Evolutionary conservation across 768 basidiomycete genomes (phyloP), one percentile per base, ranked within the genome.

Genomic region (Mycena filopes): DNA sequence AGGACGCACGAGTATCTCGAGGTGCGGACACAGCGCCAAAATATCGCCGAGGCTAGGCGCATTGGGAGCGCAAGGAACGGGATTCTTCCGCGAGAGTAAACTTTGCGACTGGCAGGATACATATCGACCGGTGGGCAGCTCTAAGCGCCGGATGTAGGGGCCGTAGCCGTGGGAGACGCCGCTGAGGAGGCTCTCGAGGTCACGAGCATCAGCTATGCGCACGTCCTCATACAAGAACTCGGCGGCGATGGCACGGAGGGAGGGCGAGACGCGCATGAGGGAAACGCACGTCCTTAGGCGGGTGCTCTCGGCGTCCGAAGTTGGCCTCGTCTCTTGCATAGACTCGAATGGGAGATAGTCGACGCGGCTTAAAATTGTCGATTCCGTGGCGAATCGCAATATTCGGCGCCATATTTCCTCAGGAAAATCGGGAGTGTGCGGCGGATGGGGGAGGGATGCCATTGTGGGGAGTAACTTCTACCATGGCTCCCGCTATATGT

Each of bases 161-260:
- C 66, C 66, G 28, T 40, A 51, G 4, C 60, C 66, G 16, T 50
- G 49, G 7, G 48, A 33, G 29, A 67, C n/a, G 36, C 55, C 60
- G 55, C 11, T 2, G 4, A 62, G 42, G n/a, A 67, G 40, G 46
- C 36, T 67, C 26, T 43, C 49, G 15, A 67, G 40, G 11, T 49
- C 42, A 10, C 25, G 36, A 16, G 50, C 18, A 38, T 23, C 54
- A 31, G 20, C 16, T 7, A 67, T 15, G 23, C 60, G 55, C 13
- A 67, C 60, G 47, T 67, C 55, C 33, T 54, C 23, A 36, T 67
- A 63, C 26, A 67, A 26, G 25, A 67, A 67, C 38, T 62, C 60
- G 20, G 62, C 66, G 23, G 48, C 31, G 1, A 67, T 48, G 1
- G 55, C 54, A 40, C 51, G 45, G 60, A 60, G 63, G 11, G 54